phyloP scores from a whole-genome alignment of 2,329 filamentous ascomycete genomes.

The Alternaria ventricosa region DNA sequence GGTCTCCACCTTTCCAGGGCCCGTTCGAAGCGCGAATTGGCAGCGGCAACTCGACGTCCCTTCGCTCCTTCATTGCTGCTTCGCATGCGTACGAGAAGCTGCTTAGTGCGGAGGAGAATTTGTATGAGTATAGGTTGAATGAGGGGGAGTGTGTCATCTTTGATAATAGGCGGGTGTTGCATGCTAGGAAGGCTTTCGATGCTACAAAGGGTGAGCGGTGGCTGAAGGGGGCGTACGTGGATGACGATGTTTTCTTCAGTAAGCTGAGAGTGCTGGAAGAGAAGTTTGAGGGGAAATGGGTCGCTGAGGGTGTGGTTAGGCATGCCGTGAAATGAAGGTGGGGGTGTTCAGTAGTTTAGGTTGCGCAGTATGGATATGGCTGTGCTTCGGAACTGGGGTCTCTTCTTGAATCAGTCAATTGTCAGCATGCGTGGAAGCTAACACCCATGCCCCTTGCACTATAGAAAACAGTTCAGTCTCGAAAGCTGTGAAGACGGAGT shows the following conservation, averaged over 20 bases:
- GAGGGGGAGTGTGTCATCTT: slow-evolving; percentile 94
- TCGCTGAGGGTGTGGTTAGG: slow-evolving; percentile 43
- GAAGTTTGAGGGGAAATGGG: slow-evolving; percentile 40
- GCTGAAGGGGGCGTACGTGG: slow-evolving; percentile 86
- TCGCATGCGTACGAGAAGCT: slow-evolving; percentile 63
- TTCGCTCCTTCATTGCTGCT: slow-evolving; percentile 48
- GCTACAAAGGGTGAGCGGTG: slow-evolving; percentile 71
- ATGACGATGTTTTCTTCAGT: slow-evolving; percentile 66
- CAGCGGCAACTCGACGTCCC: slow-evolving; percentile 31
- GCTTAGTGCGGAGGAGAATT: slow-evolving; percentile 63
- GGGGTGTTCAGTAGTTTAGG: neutral
- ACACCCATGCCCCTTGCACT: neutral
- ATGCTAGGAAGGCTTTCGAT: slow-evolving; percentile 81
- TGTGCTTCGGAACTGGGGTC: neutral
- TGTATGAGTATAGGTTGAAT: slow-evolving; percentile 75
- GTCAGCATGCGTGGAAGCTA: neutral
- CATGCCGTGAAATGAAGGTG: slow-evolving; percentile 12
- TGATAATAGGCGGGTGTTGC: slow-evolving; percentile 83
- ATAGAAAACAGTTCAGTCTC: neutral
- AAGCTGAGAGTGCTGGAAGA: slow-evolving; percentile 54
- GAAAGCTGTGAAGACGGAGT: neutral
- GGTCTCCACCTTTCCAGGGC: slow-evolving; percentile 82
- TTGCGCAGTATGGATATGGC: neutral
- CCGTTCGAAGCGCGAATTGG: slow-evolving; percentile 53
- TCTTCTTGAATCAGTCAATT: neutral